phyloP scores from a whole-genome alignment of 805 yeast genomes.

The Candida succiphila region DNA sequence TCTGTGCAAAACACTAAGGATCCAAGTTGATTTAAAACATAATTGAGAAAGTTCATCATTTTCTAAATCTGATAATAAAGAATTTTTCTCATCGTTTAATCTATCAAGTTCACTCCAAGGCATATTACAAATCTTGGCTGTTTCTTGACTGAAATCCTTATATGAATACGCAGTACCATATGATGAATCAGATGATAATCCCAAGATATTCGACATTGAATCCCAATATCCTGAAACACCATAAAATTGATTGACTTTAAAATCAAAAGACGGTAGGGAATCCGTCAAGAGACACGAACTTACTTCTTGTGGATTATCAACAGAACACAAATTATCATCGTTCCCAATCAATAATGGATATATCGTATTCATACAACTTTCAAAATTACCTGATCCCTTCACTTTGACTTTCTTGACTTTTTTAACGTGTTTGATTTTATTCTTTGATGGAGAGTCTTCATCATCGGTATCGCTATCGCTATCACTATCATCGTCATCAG shows the following conservation, averaged over 20 bases:
- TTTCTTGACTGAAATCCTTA: conserved; percentile 29
- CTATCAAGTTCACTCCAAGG: conserved; percentile 26
- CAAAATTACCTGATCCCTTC: conserved; percentile 43
- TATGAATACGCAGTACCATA: conserved; percentile 34
- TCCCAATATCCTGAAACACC: conserved; percentile 68
- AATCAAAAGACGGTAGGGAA: conserved; percentile 45
- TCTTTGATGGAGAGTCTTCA: conserved; percentile 6
- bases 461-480: conserved; percentile 2
- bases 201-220: conserved; percentile 37
- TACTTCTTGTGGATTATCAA: conserved; percentile 14
- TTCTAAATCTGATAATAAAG: conserved; percentile 19
- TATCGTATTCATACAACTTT: conserved; percentile 34
- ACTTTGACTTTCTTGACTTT: conserved; percentile 12
- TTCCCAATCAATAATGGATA: conserved; percentile 30
- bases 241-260: conserved; percentile 43
- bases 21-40: conserved; percentile 56
- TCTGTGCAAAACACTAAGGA: conserved; percentile 44
- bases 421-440: not conserved
- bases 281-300: conserved; percentile 43
- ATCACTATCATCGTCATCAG: conserved; percentile 15
- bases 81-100: conserved; percentile 18
- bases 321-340: conserved; percentile 10
- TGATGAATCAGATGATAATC: conserved; percentile 17
- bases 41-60: conserved; percentile 38
- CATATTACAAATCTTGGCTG: conserved; percentile 37